Evolutionary conservation across 2,329 filamentous ascomycete genomes (phyloP), one percentile per base, ranked within the genome.

Genomic region (Aphanocladium album): DNA sequence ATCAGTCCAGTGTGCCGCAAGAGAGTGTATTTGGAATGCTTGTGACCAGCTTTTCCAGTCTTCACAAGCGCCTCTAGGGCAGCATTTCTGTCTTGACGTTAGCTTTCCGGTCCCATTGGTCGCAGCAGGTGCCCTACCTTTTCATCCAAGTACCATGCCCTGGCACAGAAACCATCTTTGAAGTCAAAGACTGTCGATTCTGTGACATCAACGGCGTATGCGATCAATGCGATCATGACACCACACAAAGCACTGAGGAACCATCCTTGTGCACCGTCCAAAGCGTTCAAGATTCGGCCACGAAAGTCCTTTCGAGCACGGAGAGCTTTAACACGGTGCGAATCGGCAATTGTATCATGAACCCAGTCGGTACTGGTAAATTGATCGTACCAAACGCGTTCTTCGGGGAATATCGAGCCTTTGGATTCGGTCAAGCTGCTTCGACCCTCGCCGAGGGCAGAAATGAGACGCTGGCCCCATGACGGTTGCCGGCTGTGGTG

Each of bases 331-430:
- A 96, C 86, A 27, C 95, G 89, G 68, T 92, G 91, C 11, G 93
- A 91, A 75, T 98, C 95, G 69, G 92, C 91, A 67, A 99, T 97
- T 72, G 89, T 93, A 74, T 99, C 95, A 72, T 96, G 93, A 1
- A 99, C 93, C 95, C 95, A 99, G 73, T 99, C 93, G 60, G 91
- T 97, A 7, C 91, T 96, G 6, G 92, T 96, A 70, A 96, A 96
- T 75, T 99, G 95, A 78, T 99, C 95, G 76, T 98, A 98, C 95
- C 95, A 98, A 11, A 96, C 89, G 62, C 95, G 87, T 67, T 98
- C 92, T 70, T 97, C 90, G 55, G 88, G 79, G 67, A 86, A 88
- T 11, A 89, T 75, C 5, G 85, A 87, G 37, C 80, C 77, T 68
- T 87, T 89, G 53, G 87, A 87, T 64, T 89, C 86, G 63, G 80